Evolutionary conservation across 2,329 filamentous ascomycete species (phyloP).

Genomic region (Penicillium brasilianum): DNA sequence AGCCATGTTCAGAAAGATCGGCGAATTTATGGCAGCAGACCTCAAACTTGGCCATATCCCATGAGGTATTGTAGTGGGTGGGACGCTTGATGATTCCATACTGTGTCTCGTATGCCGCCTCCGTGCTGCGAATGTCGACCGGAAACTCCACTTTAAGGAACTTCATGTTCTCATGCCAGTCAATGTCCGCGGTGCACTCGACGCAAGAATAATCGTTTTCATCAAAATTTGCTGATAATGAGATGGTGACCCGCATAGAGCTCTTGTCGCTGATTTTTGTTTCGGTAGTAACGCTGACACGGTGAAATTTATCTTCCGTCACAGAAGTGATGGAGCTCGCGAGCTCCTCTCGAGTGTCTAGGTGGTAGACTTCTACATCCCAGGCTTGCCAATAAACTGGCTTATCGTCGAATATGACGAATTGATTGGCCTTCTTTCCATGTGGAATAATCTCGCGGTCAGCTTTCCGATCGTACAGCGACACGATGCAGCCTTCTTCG

Average conservation of each 20-base stretch:
- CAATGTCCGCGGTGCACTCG: slow-evolving; percentile 80
- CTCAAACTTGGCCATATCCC: slow-evolving; percentile 98
- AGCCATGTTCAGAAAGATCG: slow-evolving; percentile 83
- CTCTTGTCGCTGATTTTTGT: slow-evolving; percentile 87
- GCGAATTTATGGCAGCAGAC: slow-evolving; percentile 96
- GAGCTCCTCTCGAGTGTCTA: slow-evolving; percentile 82
- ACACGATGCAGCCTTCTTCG: slow-evolving; percentile 78
- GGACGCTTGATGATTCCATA: slow-evolving; percentile 87
- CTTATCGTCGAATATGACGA: slow-evolving; percentile 96
- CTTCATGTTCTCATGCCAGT: slow-evolving; percentile 96
- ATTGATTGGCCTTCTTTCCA: slow-evolving; percentile 79
- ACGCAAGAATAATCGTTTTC: slow-evolving; percentile 67
- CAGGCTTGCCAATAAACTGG: slow-evolving; percentile 96
- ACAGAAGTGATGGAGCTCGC: slow-evolving; percentile 71
- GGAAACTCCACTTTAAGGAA: slow-evolving; percentile 99
- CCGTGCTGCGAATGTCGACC: slow-evolving; percentile 85
- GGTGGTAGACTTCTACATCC: slow-evolving; percentile 97
- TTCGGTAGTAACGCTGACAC: slow-evolving; percentile 79
- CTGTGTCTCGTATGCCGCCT: slow-evolving; percentile 94
- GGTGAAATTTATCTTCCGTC: slow-evolving; percentile 71
- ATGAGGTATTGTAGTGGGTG: slow-evolving; percentile 96
- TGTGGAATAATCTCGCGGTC: slow-evolving; percentile 78
- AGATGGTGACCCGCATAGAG: slow-evolving; percentile 85
- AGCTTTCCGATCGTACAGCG: slow-evolving; percentile 74
- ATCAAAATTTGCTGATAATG: slow-evolving; percentile 71